Base-by-base conservation (phyloP, 2,329 filamentous ascomycete genomes). In the Pseudocercospora fuligena region DNA sequence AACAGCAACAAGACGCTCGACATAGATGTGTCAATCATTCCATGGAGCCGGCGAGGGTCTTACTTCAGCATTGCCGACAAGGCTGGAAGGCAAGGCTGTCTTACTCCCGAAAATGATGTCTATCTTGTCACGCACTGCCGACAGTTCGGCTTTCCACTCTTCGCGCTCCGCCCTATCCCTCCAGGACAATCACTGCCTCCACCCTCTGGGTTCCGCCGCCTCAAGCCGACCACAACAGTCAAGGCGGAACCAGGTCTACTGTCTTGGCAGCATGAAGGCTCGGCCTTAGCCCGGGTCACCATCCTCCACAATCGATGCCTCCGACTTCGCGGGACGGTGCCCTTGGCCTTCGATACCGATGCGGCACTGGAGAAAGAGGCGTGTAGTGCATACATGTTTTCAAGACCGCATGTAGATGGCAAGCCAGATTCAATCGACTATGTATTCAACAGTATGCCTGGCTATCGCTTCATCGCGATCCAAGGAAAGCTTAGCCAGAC, bases 41-140 rank as follows among this genome's bases (percentile, higher is more conserved):
- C 54, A 33, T 58, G 25, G 23, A 31, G 54, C 16, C 33, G 40
- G 27, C 27, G 33, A 36, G 54, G 54, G 2, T 58, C 54, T 3
- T 58, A 29, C 8, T 5, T 58, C 27, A 58, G 54, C 54, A 21
- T 58, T 19, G 25, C 54, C 21, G 40, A 29, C 27, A 58, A 58
- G 23, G 33, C 27, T 36, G 54, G 54, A n/a, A 23, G 46, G 19
- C 54, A 36, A 33, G 54, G 54, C n/a, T 33, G 33, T 8, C 54
- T 58, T 23, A 58, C 54, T 21, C 54, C 54, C 11, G 54, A 29
- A 14, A 21, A 21, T 58, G 27, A 58, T 31, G 54, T 58, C 2
- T 58, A 58, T n/a, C 54, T 58, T 16, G 31, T 58, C 27, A 58
- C 54, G 2, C 54, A 58, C 19, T 58, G 54, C 29, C 25, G 54